Conservation (phyloP, 192 early-diverging fungal species). For the Podila epigama region DNA sequence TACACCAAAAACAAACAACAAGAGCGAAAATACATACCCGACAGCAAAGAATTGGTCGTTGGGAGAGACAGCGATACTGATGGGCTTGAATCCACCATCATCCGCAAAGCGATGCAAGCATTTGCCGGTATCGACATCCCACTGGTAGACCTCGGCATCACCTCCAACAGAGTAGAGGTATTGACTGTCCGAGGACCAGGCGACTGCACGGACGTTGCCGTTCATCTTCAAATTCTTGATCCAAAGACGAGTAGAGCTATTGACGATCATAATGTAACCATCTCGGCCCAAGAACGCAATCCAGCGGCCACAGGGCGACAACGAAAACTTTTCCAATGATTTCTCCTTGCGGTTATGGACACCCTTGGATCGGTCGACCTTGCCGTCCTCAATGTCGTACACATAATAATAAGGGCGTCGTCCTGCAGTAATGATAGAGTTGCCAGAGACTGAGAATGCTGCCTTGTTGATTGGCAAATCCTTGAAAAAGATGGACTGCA, state of each 20-base stretch:
- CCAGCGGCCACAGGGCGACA: conserved; percentile 75
- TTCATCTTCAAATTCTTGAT: conserved; percentile 92
- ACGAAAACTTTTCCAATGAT: conserved; percentile 71
- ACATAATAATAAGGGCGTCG: conserved; percentile 82
- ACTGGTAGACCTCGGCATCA: conserved; percentile 91
- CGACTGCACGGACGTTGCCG: conserved; percentile 70
- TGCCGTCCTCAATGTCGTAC: conserved; percentile 82
- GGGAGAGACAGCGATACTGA: conserved; percentile 71
- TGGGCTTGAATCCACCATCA: conserved; percentile 81
- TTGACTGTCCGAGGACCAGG: conserved; percentile 83
- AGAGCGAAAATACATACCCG: conserved; percentile 64
- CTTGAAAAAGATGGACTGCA: conserved; percentile 88
- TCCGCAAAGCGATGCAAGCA: conserved; percentile 85
- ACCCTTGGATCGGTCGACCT: conserved; percentile 70
- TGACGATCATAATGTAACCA: conserved; percentile 86
- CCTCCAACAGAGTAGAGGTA: conserved; percentile 79
- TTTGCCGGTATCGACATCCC: conserved; percentile 77
- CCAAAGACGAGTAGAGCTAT: conserved; percentile 85
- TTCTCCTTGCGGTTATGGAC: conserved; percentile 82
- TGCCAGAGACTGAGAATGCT: conserved; percentile 77
- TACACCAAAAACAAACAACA: too few relatives aligned
- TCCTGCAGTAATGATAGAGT: conserved; percentile 80
- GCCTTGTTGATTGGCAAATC: conserved; percentile 87
- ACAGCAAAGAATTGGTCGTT: conserved; percentile 83
- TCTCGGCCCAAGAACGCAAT: conserved; percentile 81